Conservation (phyloP, 2,329 filamentous ascomycete genomes). For the Claviceps spartinae region DNA sequence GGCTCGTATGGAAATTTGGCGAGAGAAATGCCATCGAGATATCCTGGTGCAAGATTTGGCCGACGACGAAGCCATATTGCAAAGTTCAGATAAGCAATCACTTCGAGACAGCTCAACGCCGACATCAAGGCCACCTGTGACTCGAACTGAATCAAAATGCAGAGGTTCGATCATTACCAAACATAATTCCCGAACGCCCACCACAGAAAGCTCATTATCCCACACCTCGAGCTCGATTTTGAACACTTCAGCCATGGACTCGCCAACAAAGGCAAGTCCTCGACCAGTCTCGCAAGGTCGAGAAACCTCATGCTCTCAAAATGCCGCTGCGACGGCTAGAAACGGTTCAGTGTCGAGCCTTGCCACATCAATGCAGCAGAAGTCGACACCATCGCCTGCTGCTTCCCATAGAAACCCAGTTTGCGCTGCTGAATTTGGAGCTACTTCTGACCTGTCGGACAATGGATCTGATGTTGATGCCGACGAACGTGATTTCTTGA, state of each 20-base stretch:
- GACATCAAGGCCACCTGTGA: conserved; percentile 11
- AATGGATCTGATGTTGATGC: conserved; percentile 43
- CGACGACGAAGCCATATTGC: conserved; percentile 42
- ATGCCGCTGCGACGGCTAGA: conserved; percentile 13
- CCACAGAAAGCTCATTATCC: conserved; percentile 11
- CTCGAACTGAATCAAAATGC: conserved; percentile 16
- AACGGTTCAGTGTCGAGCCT: conserved; percentile 21
- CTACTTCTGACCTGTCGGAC: conserved; percentile 9
- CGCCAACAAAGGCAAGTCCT: conserved; percentile 15
- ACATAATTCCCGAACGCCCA: conserved; percentile 14
- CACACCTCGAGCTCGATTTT: conserved; percentile 11
- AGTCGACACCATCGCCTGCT: conserved; percentile 11
- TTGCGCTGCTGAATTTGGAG: conserved; percentile 11
- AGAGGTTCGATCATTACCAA: conserved; percentile 15
- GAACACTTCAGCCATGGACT: conserved; percentile 10
- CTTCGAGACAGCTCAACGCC: conserved; percentile 11
- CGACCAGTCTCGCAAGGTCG: conserved; percentile 17
- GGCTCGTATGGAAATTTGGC: conserved; percentile 90
- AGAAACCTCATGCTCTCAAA: conserved; percentile 9
- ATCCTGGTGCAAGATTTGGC: conserved; percentile 76
- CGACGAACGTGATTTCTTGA: conserved; percentile 52
- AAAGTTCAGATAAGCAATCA: not conserved
- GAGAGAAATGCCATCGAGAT: conserved; percentile 77
- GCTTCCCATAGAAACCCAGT: conserved; percentile 9
- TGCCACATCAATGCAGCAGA: conserved; percentile 14